A percentile compares a stretch with the other conserved stretches of the same genome.
phyloP scores from a whole-genome alignment of 2,329 filamentous ascomycete genomes.

The Cryphonectria radicalis region DNA sequence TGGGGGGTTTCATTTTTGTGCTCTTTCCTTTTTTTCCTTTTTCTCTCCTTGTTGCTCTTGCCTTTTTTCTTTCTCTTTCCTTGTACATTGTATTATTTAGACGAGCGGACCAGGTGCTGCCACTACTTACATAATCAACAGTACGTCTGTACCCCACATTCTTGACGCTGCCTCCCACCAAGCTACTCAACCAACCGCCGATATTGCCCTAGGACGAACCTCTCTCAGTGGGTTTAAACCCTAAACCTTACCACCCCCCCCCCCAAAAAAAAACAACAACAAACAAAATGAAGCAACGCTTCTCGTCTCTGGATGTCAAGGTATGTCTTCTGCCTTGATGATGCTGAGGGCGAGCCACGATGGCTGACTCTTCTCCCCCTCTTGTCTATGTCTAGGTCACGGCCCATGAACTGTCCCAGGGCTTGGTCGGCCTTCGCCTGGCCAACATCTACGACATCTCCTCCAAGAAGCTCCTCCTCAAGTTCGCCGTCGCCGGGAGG shows the following conservation, averaged over 20 bases:
- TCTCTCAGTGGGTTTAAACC: conserved; percentile 1
- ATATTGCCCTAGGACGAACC: not conserved
- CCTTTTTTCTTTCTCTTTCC: not conserved
- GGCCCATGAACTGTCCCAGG: conserved; percentile 84
- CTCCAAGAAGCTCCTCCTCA: conserved; percentile 92
- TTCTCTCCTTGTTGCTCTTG: not conserved
- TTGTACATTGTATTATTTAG: not conserved
- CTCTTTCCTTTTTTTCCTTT: not conserved
- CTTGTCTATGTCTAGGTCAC: conserved; percentile 69
- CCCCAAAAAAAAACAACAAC: no score
- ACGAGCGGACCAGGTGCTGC: not conserved
- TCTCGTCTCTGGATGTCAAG: conserved; percentile 79
- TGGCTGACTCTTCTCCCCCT: not conserved
- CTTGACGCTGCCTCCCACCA: not conserved
- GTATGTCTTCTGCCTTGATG: conserved; percentile 41
- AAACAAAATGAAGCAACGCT: conserved; percentile 78
- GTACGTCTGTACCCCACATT: not conserved
- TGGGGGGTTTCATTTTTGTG: not conserved
- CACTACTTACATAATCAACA: not conserved
- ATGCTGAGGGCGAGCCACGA: not conserved
- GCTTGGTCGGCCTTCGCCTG: conserved; percentile 77
- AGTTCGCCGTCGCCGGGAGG: conserved; percentile 87
- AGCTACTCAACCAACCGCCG: not conserved
- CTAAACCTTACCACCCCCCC: no score
- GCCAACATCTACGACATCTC: conserved; percentile 96